Conservation (phyloP, 192 early-diverging fungal genomes). For the Linnemannia schmuckeri region DNA sequence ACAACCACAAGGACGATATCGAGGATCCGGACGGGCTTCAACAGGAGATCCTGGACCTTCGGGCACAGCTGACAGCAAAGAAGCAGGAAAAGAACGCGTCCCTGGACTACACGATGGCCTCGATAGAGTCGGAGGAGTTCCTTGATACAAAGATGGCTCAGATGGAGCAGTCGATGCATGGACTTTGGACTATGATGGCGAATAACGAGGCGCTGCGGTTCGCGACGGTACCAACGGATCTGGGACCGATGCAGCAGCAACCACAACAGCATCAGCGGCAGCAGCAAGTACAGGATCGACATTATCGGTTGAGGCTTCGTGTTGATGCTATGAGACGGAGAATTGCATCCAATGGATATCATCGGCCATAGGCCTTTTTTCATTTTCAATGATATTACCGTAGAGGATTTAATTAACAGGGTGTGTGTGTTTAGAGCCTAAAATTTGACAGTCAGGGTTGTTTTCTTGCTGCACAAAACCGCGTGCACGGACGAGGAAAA, state of each 20-base stretch:
- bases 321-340: not conserved
- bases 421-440: too few species aligned
- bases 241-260: not conserved
- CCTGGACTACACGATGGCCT: not conserved
- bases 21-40: not conserved
- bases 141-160: not conserved
- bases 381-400: too few species aligned
- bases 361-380: not conserved
- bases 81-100: not conserved
- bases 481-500: too few species aligned
- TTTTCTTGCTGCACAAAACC: too few species aligned
- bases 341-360: not conserved
- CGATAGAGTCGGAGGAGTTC: not conserved
- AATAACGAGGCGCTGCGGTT: not conserved
- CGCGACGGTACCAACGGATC: not conserved
- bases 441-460: too few species aligned
- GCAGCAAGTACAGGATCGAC: not conserved
- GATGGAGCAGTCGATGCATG: conserved; percentile 6
- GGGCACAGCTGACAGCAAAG: not conserved
- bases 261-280: not conserved
- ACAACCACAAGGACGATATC: not conserved
- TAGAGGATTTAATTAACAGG: too few species aligned
- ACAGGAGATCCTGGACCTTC: not conserved
- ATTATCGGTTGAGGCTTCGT: not conserved
- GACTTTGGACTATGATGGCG: not conserved